phyloP scores from a whole-genome alignment of 176 grass and related monocot genomes.

The Musa itinerans region DNA sequence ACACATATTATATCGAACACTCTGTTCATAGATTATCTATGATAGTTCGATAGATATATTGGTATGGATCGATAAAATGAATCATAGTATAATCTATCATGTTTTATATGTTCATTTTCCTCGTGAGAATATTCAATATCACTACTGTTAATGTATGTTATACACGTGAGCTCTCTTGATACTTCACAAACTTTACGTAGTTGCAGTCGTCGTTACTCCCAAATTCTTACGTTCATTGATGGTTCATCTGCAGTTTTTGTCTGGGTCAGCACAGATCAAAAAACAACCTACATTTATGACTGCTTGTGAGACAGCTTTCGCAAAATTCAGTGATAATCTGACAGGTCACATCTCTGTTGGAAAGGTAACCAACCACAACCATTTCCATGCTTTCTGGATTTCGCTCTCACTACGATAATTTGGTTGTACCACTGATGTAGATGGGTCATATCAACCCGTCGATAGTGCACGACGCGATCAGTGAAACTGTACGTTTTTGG shows the following conservation, averaged over 20 bases:
- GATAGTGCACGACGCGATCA: neutral
- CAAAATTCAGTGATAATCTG: conserved; percentile 34
- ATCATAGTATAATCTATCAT: too few species aligned
- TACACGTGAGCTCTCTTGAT: too few species aligned
- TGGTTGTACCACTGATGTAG: neutral
- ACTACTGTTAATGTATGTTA: too few species aligned
- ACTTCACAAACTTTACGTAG: too few species aligned
- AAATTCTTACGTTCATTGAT: too few species aligned
- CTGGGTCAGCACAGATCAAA: conserved; percentile 60
- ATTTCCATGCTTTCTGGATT: neutral
- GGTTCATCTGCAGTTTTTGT: conserved; percentile 48
- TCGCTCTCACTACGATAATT: neutral
- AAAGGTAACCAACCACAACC: conserved; percentile 4
- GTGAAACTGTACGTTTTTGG: conserved; percentile 13
- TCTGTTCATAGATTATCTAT: too few species aligned
- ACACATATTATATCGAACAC: too few species aligned
- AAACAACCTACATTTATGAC: conserved; percentile 55
- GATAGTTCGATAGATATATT: too few species aligned
- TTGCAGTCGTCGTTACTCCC: too few species aligned
- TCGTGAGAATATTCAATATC: too few species aligned
- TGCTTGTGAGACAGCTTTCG: conserved; percentile 49
- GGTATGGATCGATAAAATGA: too few species aligned
- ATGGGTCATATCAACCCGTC: neutral
- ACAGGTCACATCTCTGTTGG: conserved; percentile 12
- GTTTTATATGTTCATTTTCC: too few species aligned